Evolutionary conservation across 2,329 filamentous ascomycete genomes (phyloP).

Genomic region (Ophiostoma montium): DNA sequence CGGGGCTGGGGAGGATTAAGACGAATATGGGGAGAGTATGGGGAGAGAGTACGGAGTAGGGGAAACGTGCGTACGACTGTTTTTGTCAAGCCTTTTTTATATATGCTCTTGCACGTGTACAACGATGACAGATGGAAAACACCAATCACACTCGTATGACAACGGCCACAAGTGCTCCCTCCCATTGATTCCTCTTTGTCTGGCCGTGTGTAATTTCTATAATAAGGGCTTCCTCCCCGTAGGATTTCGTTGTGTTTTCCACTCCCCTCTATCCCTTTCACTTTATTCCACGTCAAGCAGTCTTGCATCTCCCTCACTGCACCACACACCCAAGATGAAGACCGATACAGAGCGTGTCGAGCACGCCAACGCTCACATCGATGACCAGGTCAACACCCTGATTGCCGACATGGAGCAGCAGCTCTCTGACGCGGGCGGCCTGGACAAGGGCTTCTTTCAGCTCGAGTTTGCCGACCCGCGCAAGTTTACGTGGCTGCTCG

Average conservation of each 20-base stretch:
- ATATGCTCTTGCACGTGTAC: too few species aligned
- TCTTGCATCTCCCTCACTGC: not conserved
- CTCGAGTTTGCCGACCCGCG: constrained; percentile 25
- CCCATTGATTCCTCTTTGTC: too few species aligned
- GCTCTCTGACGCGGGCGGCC: constrained; percentile 5
- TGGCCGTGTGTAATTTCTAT: too few species aligned
- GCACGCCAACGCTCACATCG: not conserved
- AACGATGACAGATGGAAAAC: too few species aligned
- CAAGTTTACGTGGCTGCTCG: constrained; percentile 53
- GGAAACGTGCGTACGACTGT: not conserved
- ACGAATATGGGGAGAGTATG: not conserved
- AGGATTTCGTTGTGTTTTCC: too few species aligned
- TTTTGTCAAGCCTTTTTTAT: too few species aligned
- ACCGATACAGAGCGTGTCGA: not conserved
- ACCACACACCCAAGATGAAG: not conserved
- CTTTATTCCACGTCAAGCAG: too few species aligned
- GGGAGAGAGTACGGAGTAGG: not conserved
- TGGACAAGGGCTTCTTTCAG: constrained; percentile 17
- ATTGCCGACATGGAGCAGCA: constrained; percentile 10
- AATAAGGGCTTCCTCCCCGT: too few species aligned
- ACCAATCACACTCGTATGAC: too few species aligned
- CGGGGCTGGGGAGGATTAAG: not conserved
- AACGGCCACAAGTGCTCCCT: too few species aligned
- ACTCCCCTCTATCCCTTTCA: too few species aligned
- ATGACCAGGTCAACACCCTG: constrained; percentile 6